Evolutionary conservation across 108 stramenopile genomes (phyloP).

Genomic region (Chaetoceros tenuissimus): DNA sequence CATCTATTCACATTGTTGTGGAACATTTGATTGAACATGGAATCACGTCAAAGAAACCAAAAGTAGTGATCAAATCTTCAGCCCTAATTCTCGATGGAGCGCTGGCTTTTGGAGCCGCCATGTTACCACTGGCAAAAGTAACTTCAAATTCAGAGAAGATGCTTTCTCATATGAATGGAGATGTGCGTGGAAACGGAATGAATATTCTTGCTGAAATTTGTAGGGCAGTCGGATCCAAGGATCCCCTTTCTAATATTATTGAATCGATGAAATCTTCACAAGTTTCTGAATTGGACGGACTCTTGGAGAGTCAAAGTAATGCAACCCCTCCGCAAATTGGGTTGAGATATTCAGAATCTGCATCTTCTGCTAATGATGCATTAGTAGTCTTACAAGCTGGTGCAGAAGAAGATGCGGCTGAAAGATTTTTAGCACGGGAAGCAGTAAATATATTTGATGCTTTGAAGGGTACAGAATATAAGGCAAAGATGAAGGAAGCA

Average conservation of each 20-base stretch:
- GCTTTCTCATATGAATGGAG: conserved; percentile 55
- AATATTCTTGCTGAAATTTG: conserved; percentile 75
- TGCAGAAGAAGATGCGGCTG: conserved; percentile 48
- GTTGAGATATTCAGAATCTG: conserved; percentile 44
- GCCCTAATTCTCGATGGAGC: conserved; percentile 45
- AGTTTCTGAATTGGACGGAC: conserved; percentile 52
- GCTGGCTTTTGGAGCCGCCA: conserved; percentile 53
- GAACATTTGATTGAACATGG: conserved; percentile 53
- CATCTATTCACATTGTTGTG: conserved; percentile 43
- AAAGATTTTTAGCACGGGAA: conserved; percentile 46
- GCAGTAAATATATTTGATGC: conserved; percentile 62
- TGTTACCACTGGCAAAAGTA: conserved; percentile 47
- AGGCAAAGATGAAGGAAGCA: conserved; percentile 38
- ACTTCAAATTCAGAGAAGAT: conserved; percentile 42
- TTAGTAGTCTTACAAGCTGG: conserved; percentile 37
- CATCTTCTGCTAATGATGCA: conserved; percentile 1
- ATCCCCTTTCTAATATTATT: conserved; percentile 42
- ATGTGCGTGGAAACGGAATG: conserved; percentile 66
- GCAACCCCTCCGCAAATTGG: conserved; percentile 21
- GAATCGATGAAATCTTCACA: conserved; percentile 71
- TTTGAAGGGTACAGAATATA: conserved; percentile 56
- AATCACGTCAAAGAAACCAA: conserved; percentile 67
- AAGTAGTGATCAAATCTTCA: conserved; percentile 51
- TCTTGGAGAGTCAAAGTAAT: conserved; percentile 38
- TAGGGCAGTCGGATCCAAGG: conserved; percentile 67